Evolutionary conservation across 2,329 filamentous ascomycete species (phyloP), one percentile per base, ranked within the genome.

Genomic region (Cercospora sojina): DNA sequence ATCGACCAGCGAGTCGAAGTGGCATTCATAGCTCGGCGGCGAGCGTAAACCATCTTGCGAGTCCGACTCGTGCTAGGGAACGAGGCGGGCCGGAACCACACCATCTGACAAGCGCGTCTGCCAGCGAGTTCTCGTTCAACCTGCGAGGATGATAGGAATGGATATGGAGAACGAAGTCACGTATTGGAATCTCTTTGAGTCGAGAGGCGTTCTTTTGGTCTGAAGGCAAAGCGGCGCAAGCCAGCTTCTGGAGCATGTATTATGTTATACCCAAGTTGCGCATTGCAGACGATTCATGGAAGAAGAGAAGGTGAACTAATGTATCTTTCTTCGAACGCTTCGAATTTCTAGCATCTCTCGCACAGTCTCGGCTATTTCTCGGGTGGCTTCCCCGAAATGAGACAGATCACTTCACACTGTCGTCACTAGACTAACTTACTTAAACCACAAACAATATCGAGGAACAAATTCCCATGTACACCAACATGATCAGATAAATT

Each of bases 61-160:
- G 64, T 25, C 66, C 64, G 25, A 58, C 63, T 12, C 60, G 51
- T 13, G 66, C 63, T 47, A 63, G 65, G n/a, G 70, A 63, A 5
- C 63, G 68, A n/a, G 60, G 61, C 1, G 38, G 12, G 3, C 47
- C 65, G 6, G 68, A 64, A 8, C n/a, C 62, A 10, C 32, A 47
- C 18, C 62, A 63, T 43, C 18, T 66, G 49, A 65, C 66, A 10
- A 69, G 67, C 59, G 62, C 66, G 20, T 67, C 65, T 51, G 69
- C 65, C 8, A 72, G 71, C 53, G 71, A 72, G 31, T 71, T 72
- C 64, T 72, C 71, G 3, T 70, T 70, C 59, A 67, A 69, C 31
- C 47, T 70, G 38, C 66, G 68, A 23, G 64, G 60, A 4, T 69
- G 53, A 60, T 2, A 20, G 20, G 16, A 29, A 6, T 16, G 29